A percentile compares a stretch with the other conserved stretches of the same genome.
These are phyloP conservation scores for Fagopyrum tataricum DNA, from an alignment of 148 eudicot genomes.

Conservation along the genomic window DNA sequence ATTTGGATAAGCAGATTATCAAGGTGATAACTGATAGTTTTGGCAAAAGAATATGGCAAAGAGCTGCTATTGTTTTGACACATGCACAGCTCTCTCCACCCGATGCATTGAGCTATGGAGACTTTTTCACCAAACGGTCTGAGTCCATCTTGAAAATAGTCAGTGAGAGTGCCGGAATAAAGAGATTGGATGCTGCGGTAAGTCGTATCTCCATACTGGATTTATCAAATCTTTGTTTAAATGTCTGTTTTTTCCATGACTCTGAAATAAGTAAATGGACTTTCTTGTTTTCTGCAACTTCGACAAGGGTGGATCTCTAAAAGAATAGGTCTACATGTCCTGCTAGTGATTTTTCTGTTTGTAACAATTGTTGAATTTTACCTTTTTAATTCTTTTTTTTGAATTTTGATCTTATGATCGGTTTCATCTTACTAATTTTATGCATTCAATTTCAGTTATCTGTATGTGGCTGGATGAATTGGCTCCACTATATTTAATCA, in stretches of 20 bases:
- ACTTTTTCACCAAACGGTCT: slow-evolving; percentile 69
- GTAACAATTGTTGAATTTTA: too few species aligned
- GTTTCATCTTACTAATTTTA: not conserved
- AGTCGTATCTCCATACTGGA: slow-evolving; percentile 16
- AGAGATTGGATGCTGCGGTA: slow-evolving; percentile 41
- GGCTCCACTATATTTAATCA: not conserved
- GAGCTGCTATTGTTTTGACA: slow-evolving; percentile 76
- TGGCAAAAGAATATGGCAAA: slow-evolving; percentile 79
- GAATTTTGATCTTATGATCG: not conserved
- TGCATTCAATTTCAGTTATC: not conserved
- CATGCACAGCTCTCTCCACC: slow-evolving; percentile 99
- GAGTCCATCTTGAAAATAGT: slow-evolving; percentile 77
- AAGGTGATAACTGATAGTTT: slow-evolving; percentile 79
- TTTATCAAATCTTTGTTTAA: not conserved
- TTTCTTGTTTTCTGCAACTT: not conserved
- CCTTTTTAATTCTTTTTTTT: too few species aligned
- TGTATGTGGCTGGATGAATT: not conserved
- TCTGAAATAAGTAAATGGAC: not conserved
- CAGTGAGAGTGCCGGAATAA: slow-evolving; percentile 54
- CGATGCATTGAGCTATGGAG: slow-evolving; percentile 85
- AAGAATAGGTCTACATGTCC: not conserved
- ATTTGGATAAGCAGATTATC: slow-evolving; percentile 77
- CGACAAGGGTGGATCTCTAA: not conserved
- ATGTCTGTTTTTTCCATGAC: not conserved
- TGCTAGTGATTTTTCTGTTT: not conserved